These are phyloP conservation scores for Durusdinium trenchii DNA, from an alignment of 73 alveolate species.

Conservation along the genomic window DNA sequence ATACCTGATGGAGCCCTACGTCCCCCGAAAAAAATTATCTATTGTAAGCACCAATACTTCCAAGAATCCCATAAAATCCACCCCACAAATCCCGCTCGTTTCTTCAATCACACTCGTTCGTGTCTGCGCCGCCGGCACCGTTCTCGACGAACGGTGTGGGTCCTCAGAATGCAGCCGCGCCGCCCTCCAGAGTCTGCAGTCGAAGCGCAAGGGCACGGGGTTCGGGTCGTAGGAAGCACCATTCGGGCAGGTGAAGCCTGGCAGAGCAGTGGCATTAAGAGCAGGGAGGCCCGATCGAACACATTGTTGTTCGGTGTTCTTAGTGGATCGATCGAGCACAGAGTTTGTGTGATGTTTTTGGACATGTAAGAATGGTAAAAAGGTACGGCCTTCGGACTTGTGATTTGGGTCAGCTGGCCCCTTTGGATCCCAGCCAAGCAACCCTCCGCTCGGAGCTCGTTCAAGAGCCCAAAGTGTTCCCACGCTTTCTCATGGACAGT, in stretches of 20 bases:
- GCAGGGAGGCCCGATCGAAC: neutral
- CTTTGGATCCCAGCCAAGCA: neutral
- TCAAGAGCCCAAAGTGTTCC: conserved; percentile 71
- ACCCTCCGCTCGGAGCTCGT: conserved; percentile 66
- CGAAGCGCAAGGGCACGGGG: conserved; percentile 67
- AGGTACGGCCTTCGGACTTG: neutral
- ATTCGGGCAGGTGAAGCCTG: conserved; percentile 65
- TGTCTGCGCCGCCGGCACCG: neutral
- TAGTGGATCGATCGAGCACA: neutral
- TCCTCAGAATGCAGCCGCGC: conserved; percentile 55
- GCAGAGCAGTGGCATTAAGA: neutral
- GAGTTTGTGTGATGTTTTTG: no score
- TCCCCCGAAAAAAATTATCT: no score
- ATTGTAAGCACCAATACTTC: no score
- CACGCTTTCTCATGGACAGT: conserved; percentile 23
- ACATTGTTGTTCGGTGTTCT: neutral
- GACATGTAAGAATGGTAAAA: no score
- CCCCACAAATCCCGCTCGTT: neutral
- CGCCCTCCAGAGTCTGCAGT: conserved; percentile 79
- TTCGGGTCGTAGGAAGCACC: conserved; percentile 62
- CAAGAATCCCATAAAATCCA: no score
- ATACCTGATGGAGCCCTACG: no score
- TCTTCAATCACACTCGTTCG: neutral
- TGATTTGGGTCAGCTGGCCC: neutral
- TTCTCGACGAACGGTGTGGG: no score